Evolutionary conservation across 495 filamentous ascomycete genomes (phyloP), one percentile per base, ranked within the genome.

Genomic region (Oidiodendron maius): DNA sequence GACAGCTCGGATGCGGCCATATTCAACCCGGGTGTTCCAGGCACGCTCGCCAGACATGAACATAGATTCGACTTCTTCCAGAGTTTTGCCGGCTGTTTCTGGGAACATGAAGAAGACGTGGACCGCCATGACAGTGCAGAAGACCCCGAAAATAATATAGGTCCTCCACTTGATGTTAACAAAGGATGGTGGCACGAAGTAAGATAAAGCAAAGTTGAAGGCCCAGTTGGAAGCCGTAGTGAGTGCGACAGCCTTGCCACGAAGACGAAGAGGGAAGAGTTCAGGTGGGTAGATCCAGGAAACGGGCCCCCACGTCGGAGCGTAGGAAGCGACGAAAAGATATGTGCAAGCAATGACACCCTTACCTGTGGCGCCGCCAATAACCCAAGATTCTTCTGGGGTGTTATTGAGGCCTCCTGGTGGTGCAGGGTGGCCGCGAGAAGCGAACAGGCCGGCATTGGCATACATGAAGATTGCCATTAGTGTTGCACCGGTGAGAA

Each of bases 91-190:
- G n/a, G 77, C 74, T 0, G 86, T 91, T 64, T 93, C 87, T 1
- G 86, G 87, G 72, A 91, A 89, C 54, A 86, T 65, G 66, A 91
- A 87, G 69, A 80, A 87, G 15, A 81, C 76, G 58, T 91, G 87
- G 17, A 87, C 58, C 39, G 77, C 75, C 80, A 87, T 87, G 47
- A 69, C 67, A 43, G 79, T 78, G 62, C 80, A 86, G 62, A 91
- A 91, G 10, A 83, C 78, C 25, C 83, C 87, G 53, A 91, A 91
- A 16, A 90, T 60, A 35, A 88, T 68, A 55, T 90, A 91, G 0
- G 75, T 76, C 65, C 76, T 73, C 86, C 85, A 91, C 46, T 75
- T 66, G 55, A 90, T 89, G 53, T 76, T 85, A 41, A 69, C 79
- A 56, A 90, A 89, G 1, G 84, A 77, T 0, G 83, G 80, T 2